Conservation (phyloP, 257 asterid species). For the Lantana camara region DNA sequence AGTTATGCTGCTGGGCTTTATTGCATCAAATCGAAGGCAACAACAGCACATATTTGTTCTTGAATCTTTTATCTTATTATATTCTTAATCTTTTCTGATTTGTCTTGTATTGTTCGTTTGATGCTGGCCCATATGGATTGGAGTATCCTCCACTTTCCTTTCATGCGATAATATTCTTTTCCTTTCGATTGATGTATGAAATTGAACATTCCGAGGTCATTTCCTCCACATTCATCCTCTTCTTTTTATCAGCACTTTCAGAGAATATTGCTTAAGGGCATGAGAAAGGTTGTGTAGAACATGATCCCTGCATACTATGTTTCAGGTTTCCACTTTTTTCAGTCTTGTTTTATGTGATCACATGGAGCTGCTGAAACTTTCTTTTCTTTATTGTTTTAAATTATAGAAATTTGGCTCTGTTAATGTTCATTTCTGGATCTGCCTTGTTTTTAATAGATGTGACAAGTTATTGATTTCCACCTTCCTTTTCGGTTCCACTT, state of each 20-base stretch:
- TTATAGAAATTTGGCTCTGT: conserved; percentile 1
- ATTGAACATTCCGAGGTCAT: conserved; percentile 32
- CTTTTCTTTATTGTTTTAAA: not conserved
- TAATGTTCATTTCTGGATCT: not conserved
- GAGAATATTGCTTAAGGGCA: conserved; percentile 26
- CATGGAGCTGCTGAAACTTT: conserved; percentile 29
- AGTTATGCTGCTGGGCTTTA: conserved; percentile 23
- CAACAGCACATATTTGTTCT: conserved; percentile 21
- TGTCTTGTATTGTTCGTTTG: conserved; percentile 29
- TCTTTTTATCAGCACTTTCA: conserved; percentile 21
- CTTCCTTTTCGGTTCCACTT: conserved; percentile 12
- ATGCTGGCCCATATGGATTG: conserved; percentile 23
- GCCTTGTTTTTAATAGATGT: conserved; percentile 9
- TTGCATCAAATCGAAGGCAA: conserved; percentile 20
- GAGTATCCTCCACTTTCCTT: conserved; percentile 16
- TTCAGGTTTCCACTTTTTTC: conserved; percentile 21
- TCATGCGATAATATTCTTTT: not conserved
- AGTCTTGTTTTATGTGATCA: conserved; percentile 36
- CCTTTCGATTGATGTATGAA: conserved; percentile 23
- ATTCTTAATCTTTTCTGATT: not conserved
- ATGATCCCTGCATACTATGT: conserved; percentile 31
- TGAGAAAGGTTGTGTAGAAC: conserved; percentile 25
- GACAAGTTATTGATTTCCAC: conserved; percentile 6
- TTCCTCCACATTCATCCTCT: conserved; percentile 19
- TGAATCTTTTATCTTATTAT: not conserved